Evolutionary conservation across 306 rosid species (phyloP).

Genomic region (Carpinus fangiana): DNA sequence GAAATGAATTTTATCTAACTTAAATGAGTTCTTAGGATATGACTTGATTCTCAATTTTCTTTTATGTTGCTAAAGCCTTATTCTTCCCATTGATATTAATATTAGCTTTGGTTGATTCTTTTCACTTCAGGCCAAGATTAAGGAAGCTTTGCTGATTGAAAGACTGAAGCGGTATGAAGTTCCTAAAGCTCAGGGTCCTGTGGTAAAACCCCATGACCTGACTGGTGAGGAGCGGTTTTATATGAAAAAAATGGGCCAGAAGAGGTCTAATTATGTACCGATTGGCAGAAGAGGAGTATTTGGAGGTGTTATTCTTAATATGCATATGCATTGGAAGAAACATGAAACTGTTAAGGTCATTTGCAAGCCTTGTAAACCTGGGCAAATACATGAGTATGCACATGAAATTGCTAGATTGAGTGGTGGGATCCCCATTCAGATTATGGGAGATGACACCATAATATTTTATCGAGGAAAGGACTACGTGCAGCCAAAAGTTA

Average conservation of each 20-base stretch:
- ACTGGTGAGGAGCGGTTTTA: slow-evolving; percentile 86
- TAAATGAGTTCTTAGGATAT: not conserved
- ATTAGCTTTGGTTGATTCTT: slow-evolving; percentile 5
- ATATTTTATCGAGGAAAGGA: slow-evolving; percentile 86
- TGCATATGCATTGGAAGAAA: slow-evolving; percentile 99
- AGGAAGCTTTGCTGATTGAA: slow-evolving; percentile 78
- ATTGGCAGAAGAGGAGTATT: slow-evolving; percentile 89
- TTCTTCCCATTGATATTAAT: slow-evolving; percentile 22
- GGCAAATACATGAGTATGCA: slow-evolving; percentile 79
- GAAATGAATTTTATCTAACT: not conserved
- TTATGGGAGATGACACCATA: slow-evolving; percentile 75
- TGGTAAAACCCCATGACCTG: slow-evolving; percentile 60
- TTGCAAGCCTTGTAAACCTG: slow-evolving; percentile 87
- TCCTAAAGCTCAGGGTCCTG: slow-evolving; percentile 77
- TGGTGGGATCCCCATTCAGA: slow-evolving; percentile 84
- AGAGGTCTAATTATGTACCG: slow-evolving; percentile 86
- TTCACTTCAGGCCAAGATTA: slow-evolving; percentile 71
- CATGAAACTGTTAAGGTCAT: slow-evolving; percentile 90
- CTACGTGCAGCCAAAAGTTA: slow-evolving; percentile 76
- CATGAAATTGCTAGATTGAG: slow-evolving; percentile 86
- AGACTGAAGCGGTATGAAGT: slow-evolving; percentile 84
- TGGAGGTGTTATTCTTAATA: slow-evolving; percentile 92
- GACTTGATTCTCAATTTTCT: slow-evolving; percentile 10
- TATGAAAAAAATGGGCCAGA: slow-evolving; percentile 91
- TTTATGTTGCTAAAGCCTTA: slow-evolving; percentile 21